Evolutionary conservation across 1,284 basidiomycete species (phyloP), one percentile per base, ranked within the genome.

Genomic region (Chondrostereum purpureum): DNA sequence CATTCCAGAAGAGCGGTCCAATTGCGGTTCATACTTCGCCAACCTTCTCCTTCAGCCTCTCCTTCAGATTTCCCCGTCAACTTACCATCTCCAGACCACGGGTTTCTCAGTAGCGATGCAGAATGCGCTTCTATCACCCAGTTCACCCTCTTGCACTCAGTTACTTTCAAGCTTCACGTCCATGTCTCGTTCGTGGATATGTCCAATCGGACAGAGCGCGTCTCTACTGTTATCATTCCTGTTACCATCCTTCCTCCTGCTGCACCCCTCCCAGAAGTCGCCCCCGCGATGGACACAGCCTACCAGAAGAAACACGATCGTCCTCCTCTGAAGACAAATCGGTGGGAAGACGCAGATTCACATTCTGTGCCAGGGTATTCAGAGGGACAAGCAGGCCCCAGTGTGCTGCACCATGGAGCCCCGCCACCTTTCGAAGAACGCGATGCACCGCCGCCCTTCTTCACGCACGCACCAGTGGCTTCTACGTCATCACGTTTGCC

Each of bases 251-350:
- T 88, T 39, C 79, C 87, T 18, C 78, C 82, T 1, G 71, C 80
- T 11, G 86, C 88, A 0, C 82, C 81, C 12, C 72, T 88, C 13
- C 84, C 86, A 3, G 79, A 88, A 58, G 75, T 86, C 3, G 82
- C 83, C 27, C 73, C 71, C 42, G 75, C 76, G 38, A 62, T 88
- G 20, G 84, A 85, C 51, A 72, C 70, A 14, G 85, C 83, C 5
- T 90, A 90, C 60, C 77, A 77, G 55, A 90, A 90, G 70, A 90
- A 90, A 58, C 87, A 90, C 55, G 88, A 90, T 55, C 73, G 74
- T 5, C 88, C 87, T 11, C 88, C 88, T 2, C 59, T 71, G 3
- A 75, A 69, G 54, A 90, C 87, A 0, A 73, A 81, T 24, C 69
- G 87, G 40, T 63, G 72, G 23, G 84, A 86, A 44, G 86, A 89